A percentile compares a stretch with the other conserved stretches of the same genome.
Evolutionary conservation across 495 filamentous ascomycete genomes (phyloP).

Genomic region (Xylaria scruposa): DNA sequence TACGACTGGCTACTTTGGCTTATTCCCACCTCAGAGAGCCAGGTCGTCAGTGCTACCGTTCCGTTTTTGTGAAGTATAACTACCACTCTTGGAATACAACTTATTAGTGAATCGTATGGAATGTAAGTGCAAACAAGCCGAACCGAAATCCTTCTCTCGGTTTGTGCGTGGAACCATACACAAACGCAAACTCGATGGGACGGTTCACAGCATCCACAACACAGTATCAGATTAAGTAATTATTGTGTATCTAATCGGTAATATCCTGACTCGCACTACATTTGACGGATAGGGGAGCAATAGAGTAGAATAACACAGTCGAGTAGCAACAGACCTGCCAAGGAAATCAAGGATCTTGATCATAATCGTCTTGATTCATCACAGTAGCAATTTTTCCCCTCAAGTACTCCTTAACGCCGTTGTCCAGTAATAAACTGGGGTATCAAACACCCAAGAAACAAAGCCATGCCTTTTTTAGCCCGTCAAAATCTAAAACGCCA

Average conservation of each 20-base stretch:
- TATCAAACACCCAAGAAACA: conserved; percentile 2
- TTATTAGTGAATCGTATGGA: not conserved
- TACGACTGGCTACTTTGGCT: not conserved
- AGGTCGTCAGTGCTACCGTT: too few species aligned
- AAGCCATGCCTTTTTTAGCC: not conserved
- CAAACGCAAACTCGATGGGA: not conserved
- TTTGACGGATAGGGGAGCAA: too few species aligned
- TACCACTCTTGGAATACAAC: not conserved
- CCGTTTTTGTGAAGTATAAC: not conserved
- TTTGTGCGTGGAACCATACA: not conserved
- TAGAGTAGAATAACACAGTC: not conserved
- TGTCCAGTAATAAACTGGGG: not conserved
- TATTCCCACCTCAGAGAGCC: not conserved
- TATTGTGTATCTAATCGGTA: not conserved
- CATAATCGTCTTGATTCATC: conserved; percentile 2
- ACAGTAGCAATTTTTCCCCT: not conserved
- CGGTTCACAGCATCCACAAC: not conserved
- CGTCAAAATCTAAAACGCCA: not conserved
- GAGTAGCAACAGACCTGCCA: not conserved
- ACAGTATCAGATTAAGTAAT: not conserved
- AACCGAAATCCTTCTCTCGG: not conserved
- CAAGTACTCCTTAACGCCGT: not conserved
- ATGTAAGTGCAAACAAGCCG: not conserved
- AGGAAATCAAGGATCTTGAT: not conserved
- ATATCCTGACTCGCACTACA: not conserved